Percentiles rank a stretch among this genome's conserved stretches.
These are phyloP conservation scores for Neurospora sp. DNA, from an alignment of 495 filamentous ascomycete genomes.

Conservation along the genomic window DNA sequence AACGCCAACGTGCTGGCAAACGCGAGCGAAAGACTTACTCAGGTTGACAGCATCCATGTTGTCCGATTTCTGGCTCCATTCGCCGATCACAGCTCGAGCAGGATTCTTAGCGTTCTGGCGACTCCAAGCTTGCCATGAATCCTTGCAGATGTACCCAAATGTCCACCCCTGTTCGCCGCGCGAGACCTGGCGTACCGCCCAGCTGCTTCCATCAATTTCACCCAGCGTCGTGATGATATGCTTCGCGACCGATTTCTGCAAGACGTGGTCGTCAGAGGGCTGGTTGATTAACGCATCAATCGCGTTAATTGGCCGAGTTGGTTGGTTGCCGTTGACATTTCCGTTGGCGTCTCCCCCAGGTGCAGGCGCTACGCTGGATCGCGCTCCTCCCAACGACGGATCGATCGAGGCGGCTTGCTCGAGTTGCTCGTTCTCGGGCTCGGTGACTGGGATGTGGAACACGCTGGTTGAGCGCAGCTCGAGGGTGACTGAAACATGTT, in stretches of 20 bases:
- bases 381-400: slow-evolving; percentile 17
- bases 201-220: slow-evolving; percentile 29
- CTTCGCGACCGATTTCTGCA: slow-evolving; percentile 31
- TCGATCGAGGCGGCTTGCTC: slow-evolving; percentile 17
- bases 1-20: not conserved
- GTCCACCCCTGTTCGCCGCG: slow-evolving; percentile 33
- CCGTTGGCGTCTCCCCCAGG: not conserved
- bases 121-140: slow-evolving; percentile 35
- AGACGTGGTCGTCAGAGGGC: slow-evolving; percentile 27
- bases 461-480: slow-evolving; percentile 26
- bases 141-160: slow-evolving; percentile 38
- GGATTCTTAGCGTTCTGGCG: slow-evolving; percentile 29
- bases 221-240: slow-evolving; percentile 29
- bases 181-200: slow-evolving; percentile 30
- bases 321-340: slow-evolving; percentile 1
- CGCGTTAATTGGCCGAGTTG: slow-evolving; percentile 16
- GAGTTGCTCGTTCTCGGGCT: slow-evolving; percentile 19
- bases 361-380: slow-evolving; percentile 3
- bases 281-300: slow-evolving; percentile 34
- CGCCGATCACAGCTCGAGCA: slow-evolving; percentile 26
- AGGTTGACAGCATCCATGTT: slow-evolving; percentile 27
- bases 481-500: slow-evolving; percentile 29
- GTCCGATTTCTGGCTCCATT: slow-evolving; percentile 28
- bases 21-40: slow-evolving; percentile 11
- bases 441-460: slow-evolving; percentile 24